A percentile compares a stretch with the other conserved stretches of the same genome.
phyloP scores from a whole-genome alignment of 768 basidiomycete species.

The Thelephora aurantiotincta region DNA sequence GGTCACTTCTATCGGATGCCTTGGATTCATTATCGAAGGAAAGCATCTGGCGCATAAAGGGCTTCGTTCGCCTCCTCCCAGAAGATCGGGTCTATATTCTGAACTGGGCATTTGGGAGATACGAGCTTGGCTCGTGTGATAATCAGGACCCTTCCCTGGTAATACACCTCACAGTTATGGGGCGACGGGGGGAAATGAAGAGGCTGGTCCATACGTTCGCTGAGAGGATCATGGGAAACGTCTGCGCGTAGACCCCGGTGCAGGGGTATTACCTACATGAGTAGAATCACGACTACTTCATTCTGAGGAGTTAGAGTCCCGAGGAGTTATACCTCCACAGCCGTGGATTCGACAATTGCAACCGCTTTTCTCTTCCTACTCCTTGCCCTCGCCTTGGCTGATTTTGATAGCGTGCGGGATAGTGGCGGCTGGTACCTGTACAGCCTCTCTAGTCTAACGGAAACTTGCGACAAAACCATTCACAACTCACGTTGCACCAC shows the following conservation, averaged over 20 bases:
- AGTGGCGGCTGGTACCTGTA: constrained; percentile 43
- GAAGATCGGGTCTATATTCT: constrained; percentile 35
- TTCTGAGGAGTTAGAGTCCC: too few species aligned
- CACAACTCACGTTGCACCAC: constrained; percentile 36
- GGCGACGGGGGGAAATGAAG: constrained; percentile 69
- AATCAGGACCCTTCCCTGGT: constrained; percentile 16
- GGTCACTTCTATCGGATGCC: constrained; percentile 27
- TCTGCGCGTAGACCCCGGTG: constrained; percentile 13
- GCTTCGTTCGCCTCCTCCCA: constrained; percentile 46
- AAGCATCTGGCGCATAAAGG: constrained; percentile 72
- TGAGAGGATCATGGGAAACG: constrained; percentile 22
- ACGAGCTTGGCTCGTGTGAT: constrained; percentile 39
- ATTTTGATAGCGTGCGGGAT: constrained; percentile 38
- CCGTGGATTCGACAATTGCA: not conserved
- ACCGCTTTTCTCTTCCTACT: constrained; percentile 24
- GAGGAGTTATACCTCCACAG: not conserved
- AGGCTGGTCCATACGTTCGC: constrained; percentile 43
- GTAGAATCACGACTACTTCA: too few species aligned
- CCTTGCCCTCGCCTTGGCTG: constrained; percentile 40
- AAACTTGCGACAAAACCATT: not conserved
- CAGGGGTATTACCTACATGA: not conserved
- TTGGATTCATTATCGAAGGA: constrained; percentile 49
- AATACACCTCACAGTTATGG: constrained; percentile 79
- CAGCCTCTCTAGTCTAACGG: not conserved
- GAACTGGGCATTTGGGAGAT: constrained; percentile 92